phyloP scores from a whole-genome alignment of 345 rosid species.

The Gossypium ekmanianum region DNA sequence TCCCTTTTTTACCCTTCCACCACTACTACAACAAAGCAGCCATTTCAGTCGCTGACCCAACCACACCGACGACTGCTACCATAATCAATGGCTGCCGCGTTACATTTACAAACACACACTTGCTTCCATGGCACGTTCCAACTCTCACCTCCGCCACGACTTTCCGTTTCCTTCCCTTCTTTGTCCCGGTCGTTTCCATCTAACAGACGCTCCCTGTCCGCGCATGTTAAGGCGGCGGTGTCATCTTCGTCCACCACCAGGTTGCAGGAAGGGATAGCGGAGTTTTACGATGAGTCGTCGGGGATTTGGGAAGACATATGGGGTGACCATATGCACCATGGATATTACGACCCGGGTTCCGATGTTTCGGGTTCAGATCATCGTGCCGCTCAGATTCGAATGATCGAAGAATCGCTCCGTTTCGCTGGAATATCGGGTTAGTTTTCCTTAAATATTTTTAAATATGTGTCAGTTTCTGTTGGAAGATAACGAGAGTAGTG shows the following conservation, averaged over 20 bases:
- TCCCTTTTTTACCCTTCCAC: neutral
- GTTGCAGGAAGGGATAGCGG: slow-evolving; percentile 70
- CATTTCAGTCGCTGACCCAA: neutral
- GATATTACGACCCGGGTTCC: slow-evolving; percentile 57
- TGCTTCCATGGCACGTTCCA: neutral
- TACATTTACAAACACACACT: no score
- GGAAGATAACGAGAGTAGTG: neutral
- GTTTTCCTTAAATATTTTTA: neutral
- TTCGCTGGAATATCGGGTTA: slow-evolving; percentile 65
- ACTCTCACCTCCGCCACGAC: neutral
- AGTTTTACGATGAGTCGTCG: slow-evolving; percentile 79
- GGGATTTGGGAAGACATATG: slow-evolving; percentile 77
- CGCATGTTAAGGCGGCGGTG: slow-evolving; percentile 16
- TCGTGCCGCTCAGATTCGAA: slow-evolving; percentile 72
- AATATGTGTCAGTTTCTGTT: neutral
- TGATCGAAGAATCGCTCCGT: slow-evolving; percentile 76
- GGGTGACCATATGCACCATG: slow-evolving; percentile 99
- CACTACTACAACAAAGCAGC: neutral
- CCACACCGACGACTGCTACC: neutral
- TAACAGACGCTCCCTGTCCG: neutral
- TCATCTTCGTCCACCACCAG: slow-evolving; percentile 7
- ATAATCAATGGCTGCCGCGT: neutral
- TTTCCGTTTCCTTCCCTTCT: neutral
- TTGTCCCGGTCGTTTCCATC: neutral
- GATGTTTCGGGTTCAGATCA: slow-evolving; percentile 46